These are phyloP conservation scores for Kodamaea suecica DNA, from an alignment of 1,139 yeast species.

Conservation along the genomic window DNA sequence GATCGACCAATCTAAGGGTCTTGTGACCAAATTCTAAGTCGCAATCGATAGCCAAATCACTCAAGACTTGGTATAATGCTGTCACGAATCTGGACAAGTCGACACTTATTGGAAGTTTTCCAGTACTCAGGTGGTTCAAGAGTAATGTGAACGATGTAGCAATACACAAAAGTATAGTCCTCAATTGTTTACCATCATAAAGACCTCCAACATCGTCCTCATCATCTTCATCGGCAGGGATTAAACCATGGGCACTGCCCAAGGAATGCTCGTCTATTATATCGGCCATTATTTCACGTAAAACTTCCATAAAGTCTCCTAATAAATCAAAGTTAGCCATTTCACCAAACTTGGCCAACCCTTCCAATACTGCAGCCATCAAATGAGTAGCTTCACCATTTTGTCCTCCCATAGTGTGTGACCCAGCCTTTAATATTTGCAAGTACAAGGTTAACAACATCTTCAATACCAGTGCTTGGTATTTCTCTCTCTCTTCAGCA, in stretches of 20 bases:
- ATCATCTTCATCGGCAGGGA: slow-evolving; percentile 17
- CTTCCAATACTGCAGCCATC: slow-evolving; percentile 87
- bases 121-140: slow-evolving; percentile 64
- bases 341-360: slow-evolving; percentile 84
- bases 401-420: slow-evolving; percentile 19
- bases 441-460: slow-evolving; percentile 68
- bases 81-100: slow-evolving; percentile 72
- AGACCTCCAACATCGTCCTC: slow-evolving; percentile 30
- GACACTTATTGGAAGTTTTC: slow-evolving; percentile 53
- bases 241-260: slow-evolving; percentile 8
- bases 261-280: slow-evolving; percentile 34
- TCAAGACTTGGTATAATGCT: slow-evolving; percentile 64
- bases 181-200: slow-evolving; percentile 37
- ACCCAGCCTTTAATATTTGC: slow-evolving; percentile 61
- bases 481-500: slow-evolving; percentile 78
- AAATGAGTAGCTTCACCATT: slow-evolving; percentile 52
- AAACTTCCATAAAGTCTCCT: slow-evolving; percentile 87
- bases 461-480: slow-evolving; percentile 82
- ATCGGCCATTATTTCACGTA: slow-evolving; percentile 71
- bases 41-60: slow-evolving; percentile 70
- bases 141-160: slow-evolving; percentile 86
- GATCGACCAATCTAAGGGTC: slow-evolving; percentile 75
- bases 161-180: slow-evolving; percentile 77
- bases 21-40: slow-evolving; percentile 85
- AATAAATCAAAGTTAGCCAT: slow-evolving; percentile 88